phyloP scores from a whole-genome alignment of 352 stramenopile genomes.

The Phytophthora fragariaefolia region DNA sequence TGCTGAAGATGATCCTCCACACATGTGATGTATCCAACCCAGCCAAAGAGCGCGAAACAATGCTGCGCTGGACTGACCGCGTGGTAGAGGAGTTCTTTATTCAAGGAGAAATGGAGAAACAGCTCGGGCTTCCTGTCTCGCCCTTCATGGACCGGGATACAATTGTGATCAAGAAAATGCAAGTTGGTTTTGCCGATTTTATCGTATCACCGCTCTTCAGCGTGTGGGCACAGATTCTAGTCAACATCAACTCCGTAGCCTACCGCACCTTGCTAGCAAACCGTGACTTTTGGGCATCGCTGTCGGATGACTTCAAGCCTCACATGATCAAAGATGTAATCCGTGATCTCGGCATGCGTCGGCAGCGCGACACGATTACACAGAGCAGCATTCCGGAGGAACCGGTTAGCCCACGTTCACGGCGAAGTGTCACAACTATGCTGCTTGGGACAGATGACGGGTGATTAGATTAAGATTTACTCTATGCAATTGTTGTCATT shows the following conservation, averaged over 20 bases:
- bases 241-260: constrained; percentile 64
- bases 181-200: constrained; percentile 96
- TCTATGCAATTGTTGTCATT: neutral
- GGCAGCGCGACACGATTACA: constrained; percentile 40
- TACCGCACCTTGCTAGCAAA: constrained; percentile 80
- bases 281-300: constrained; percentile 83
- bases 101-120: constrained; percentile 96
- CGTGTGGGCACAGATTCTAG: constrained; percentile 85
- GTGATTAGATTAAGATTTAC: constrained; percentile 23
- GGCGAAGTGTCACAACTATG: constrained; percentile 51
- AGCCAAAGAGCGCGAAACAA: constrained; percentile 86
- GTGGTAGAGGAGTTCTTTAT: constrained; percentile 96
- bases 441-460: constrained; percentile 58
- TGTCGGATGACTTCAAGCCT: constrained; percentile 87
- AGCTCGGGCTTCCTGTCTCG: constrained; percentile 86
- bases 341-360: constrained; percentile 52
- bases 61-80: constrained; percentile 93
- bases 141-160: constrained; percentile 95
- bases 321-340: constrained; percentile 86
- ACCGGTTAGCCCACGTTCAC: constrained; percentile 38
- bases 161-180: constrained; percentile 92
- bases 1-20: constrained; percentile 92
- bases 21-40: constrained; percentile 96
- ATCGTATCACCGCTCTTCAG: constrained; percentile 91
- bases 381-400: constrained; percentile 46